Percentiles rank a stretch among this genome's conserved stretches.
These are phyloP conservation scores for Halophytophthora batemanensis DNA, from an alignment of 352 stramenopile genomes.

Conservation along the genomic window DNA sequence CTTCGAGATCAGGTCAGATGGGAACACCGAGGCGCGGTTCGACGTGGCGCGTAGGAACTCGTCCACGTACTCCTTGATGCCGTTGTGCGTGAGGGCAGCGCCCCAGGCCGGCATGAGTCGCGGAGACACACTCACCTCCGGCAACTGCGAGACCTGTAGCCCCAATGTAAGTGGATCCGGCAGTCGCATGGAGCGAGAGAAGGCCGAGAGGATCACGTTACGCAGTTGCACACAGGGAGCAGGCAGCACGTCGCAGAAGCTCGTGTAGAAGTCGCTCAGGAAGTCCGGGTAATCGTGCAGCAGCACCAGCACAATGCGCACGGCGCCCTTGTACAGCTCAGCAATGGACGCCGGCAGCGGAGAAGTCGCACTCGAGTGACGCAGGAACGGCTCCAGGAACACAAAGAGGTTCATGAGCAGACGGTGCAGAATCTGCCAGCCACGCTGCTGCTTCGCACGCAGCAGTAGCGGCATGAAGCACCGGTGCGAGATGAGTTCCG, in stretches of 20 bases:
- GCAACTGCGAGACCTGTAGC: constrained; percentile 96
- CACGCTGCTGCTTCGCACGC: constrained; percentile 91
- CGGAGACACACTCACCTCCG: constrained; percentile 94
- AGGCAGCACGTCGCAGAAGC: constrained; percentile 98
- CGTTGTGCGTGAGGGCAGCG: constrained; percentile 87
- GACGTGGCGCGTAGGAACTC: constrained; percentile 91
- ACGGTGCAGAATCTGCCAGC: constrained; percentile 96
- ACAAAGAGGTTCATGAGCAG: constrained; percentile 97
- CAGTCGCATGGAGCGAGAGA: constrained; percentile 95
- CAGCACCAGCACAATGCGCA: constrained; percentile 97
- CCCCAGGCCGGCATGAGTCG: constrained; percentile 94
- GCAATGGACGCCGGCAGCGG: constrained; percentile 90
- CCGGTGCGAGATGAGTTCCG: constrained; percentile 97
- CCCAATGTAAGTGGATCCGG: constrained; percentile 98
- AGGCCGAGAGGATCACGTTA: constrained; percentile 98
- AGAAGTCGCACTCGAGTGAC: constrained; percentile 72
- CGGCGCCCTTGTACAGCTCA: constrained; percentile 97
- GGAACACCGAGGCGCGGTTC: constrained; percentile 87
- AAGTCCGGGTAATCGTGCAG: constrained; percentile 99
- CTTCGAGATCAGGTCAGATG: constrained; percentile 74
- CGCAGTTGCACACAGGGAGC: constrained; percentile 96
- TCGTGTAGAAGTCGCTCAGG: constrained; percentile 97
- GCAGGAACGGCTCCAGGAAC: constrained; percentile 97
- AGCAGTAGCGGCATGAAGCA: constrained; percentile 98
- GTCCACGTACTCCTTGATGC: constrained; percentile 94